A percentile compares a stretch with the other conserved stretches of the same genome.
Conservation (phyloP, 2,329 filamentous ascomycete genomes). For the Apiospora hydei region DNA sequence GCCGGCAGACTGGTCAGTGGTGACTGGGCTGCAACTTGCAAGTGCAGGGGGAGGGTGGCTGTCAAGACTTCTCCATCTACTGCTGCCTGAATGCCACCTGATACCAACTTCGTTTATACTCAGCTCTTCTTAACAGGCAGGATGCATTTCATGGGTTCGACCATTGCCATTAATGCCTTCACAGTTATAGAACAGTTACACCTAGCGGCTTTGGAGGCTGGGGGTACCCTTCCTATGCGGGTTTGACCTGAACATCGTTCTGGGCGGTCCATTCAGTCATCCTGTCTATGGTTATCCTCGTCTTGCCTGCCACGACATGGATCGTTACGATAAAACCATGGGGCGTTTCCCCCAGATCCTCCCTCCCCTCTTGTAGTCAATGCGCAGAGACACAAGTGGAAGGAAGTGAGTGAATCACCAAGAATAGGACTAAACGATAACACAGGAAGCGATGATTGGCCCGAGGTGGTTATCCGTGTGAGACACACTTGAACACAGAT, state of each 20-base stretch:
- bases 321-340: neutral
- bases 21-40: conserved; percentile 2
- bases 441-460: neutral
- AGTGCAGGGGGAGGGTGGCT: neutral
- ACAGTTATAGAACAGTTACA: neutral
- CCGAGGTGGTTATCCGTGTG: neutral
- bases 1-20: conserved; percentile 17
- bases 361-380: neutral
- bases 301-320: neutral
- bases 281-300: neutral
- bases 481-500: neutral
- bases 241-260: neutral
- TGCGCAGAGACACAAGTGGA: neutral
- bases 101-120: neutral
- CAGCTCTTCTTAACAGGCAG: neutral
- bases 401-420: neutral
- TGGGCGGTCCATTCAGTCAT: neutral
- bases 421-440: neutral
- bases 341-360: neutral
- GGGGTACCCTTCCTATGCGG: neutral
- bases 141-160: neutral
- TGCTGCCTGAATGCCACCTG: neutral
- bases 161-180: neutral
- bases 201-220: neutral
- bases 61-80: neutral